Conservation (phyloP, 306 rosid genomes). For the Acacia crassicarpa region DNA sequence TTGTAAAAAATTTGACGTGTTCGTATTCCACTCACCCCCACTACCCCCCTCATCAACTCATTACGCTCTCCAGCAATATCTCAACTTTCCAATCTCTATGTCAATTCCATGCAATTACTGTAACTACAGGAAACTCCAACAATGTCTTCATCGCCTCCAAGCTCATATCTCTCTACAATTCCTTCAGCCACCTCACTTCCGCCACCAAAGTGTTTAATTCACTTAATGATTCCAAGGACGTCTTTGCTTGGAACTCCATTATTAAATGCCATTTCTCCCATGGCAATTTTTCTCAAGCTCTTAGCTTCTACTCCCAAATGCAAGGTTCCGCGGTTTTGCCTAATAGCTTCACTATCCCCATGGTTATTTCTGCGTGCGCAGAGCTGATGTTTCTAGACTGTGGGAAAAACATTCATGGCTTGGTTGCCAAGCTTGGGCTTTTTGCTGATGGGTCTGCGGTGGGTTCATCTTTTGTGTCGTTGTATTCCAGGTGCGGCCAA, state of each 20-base stretch:
- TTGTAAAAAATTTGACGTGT: slow-evolving; percentile 17
- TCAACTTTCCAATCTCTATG: slow-evolving; percentile 49
- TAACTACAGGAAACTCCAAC: slow-evolving; percentile 75
- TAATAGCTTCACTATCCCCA: slow-evolving; percentile 62
- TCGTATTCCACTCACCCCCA: slow-evolving; percentile 2
- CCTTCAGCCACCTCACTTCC: slow-evolving; percentile 39
- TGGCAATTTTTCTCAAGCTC: slow-evolving; percentile 40
- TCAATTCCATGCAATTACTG: slow-evolving; percentile 55
- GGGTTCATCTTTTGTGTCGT: slow-evolving; percentile 66
- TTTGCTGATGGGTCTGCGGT: slow-evolving; percentile 40
- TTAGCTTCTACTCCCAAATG: slow-evolving; percentile 54
- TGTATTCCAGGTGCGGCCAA: slow-evolving; percentile 59
- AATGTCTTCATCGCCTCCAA: slow-evolving; percentile 70
- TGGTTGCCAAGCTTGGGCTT: slow-evolving; percentile 54
- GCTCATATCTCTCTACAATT: slow-evolving; percentile 66
- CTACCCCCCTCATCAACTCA: slow-evolving; percentile 32
- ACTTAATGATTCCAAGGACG: slow-evolving; percentile 47
- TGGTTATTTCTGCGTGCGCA: slow-evolving; percentile 57
- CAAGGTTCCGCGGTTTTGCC: slow-evolving; percentile 47
- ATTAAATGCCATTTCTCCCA: slow-evolving; percentile 70
- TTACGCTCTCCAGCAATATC: slow-evolving; percentile 44
- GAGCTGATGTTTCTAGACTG: slow-evolving; percentile 36
- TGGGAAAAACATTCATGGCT: slow-evolving; percentile 60
- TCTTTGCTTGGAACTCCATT: slow-evolving; percentile 75
- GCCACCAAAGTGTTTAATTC: slow-evolving; percentile 49